Percentiles rank a stretch among this genome's conserved stretches.
These are phyloP conservation scores for Xylaria grammica DNA, from an alignment of 495 filamentous ascomycete species.

Conservation along the genomic window DNA sequence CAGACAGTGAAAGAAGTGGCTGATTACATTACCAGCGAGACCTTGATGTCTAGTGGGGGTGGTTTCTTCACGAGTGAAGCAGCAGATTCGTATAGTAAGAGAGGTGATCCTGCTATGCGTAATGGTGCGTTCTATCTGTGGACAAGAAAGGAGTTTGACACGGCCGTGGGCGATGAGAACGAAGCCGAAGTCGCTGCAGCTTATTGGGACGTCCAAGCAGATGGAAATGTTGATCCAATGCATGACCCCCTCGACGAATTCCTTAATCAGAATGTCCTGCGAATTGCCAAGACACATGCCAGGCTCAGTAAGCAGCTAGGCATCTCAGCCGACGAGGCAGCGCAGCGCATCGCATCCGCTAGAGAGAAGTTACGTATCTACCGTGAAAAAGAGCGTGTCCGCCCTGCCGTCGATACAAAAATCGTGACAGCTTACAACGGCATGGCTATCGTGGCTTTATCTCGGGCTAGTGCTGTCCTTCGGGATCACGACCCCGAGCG, in stretches of 20 bases:
- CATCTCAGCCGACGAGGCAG: slow-evolving; percentile 73
- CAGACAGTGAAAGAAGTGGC: slow-evolving; percentile 83
- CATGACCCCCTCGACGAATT: slow-evolving; percentile 94
- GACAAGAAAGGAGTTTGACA: slow-evolving; percentile 86
- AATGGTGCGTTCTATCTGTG: slow-evolving; percentile 97
- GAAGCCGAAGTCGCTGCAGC: slow-evolving; percentile 76
- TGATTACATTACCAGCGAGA: slow-evolving; percentile 76
- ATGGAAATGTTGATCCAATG: slow-evolving; percentile 85
- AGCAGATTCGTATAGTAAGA: slow-evolving; percentile 81
- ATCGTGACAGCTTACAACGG: slow-evolving; percentile 90
- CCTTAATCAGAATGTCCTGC: slow-evolving; percentile 75
- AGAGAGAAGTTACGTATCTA: slow-evolving; percentile 74
- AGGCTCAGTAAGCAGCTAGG: slow-evolving; percentile 80
- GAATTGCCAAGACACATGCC: slow-evolving; percentile 55
- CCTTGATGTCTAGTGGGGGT: slow-evolving; percentile 68
- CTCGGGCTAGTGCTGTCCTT: slow-evolving; percentile 73
- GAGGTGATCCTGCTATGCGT: slow-evolving; percentile 79
- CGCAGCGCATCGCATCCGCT: slow-evolving; percentile 69
- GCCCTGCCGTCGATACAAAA: slow-evolving; percentile 89
- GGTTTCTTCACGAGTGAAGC: slow-evolving; percentile 92
- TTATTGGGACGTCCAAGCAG: slow-evolving; percentile 84
- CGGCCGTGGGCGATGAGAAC: slow-evolving; percentile 66
- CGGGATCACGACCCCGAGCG: slow-evolving; percentile 62
- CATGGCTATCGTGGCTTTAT: slow-evolving; percentile 82
- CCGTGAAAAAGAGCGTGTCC: slow-evolving; percentile 73